A percentile compares a stretch with the other conserved stretches of the same genome.
These are phyloP conservation scores for Neofusicoccum cordaticola DNA, from an alignment of 2,329 filamentous ascomycete genomes.

Conservation along the genomic window DNA sequence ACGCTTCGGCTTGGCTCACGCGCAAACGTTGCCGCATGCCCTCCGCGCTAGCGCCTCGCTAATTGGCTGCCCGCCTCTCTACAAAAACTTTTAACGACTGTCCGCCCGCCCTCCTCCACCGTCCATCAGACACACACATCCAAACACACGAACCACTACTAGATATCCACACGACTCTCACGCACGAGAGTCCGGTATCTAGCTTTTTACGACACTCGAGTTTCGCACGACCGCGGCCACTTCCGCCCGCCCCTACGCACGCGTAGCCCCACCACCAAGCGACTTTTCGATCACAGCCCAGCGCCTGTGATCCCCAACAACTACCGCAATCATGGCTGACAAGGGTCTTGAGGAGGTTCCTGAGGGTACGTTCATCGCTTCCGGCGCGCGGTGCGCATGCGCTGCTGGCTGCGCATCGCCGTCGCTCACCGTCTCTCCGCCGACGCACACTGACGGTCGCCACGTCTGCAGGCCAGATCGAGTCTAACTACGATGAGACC, in stretches of 20 bases:
- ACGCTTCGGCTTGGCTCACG: background rate
- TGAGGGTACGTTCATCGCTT: conserved; percentile 67
- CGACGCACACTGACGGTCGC: conserved; percentile 24
- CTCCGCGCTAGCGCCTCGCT: conserved; percentile 19
- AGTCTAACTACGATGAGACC: conserved; percentile 99
- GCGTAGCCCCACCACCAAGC: conserved; percentile 36
- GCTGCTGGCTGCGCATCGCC: conserved; percentile 2
- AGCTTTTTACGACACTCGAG: conserved; percentile 34
- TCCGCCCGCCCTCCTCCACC: conserved; percentile 26
- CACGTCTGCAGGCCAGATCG: conserved; percentile 78
- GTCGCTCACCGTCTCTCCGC: background rate
- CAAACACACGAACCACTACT: conserved; percentile 28
- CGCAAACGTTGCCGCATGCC: conserved; percentile 14
- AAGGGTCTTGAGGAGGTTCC: conserved; percentile 98
- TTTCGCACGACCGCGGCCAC: conserved; percentile 33
- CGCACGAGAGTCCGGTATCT: conserved; percentile 48
- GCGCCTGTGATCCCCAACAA: conserved; percentile 65
- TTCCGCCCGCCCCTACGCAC: conserved; percentile 41
- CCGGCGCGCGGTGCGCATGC: background rate
- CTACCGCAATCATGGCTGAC: conserved; percentile 91
- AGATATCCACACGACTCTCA: conserved; percentile 46
- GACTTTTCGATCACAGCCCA: conserved; percentile 41
- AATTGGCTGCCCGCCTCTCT: conserved; percentile 16
- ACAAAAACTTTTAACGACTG: conserved; percentile 20
- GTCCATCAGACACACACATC: conserved; percentile 27